Percentiles rank a stretch among this genome's conserved stretches.
phyloP scores from a whole-genome alignment of 106 monocot species.

The Dendrobium officinale region DNA sequence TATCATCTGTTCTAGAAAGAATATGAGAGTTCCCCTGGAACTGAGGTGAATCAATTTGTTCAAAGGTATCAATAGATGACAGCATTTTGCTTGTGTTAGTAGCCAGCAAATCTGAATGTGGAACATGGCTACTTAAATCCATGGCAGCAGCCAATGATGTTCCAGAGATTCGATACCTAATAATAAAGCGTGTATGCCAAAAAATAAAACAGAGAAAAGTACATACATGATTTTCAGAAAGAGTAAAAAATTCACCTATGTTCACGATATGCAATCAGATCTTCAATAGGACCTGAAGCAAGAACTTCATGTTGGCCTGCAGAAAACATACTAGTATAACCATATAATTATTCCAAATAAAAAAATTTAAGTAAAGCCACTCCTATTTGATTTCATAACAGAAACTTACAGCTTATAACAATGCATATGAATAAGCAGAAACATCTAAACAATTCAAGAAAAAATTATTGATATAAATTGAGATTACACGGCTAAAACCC shows the following conservation, averaged over 20 bases:
- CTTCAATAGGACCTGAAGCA: constrained; percentile 97
- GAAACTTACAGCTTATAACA: background rate
- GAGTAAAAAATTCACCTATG: constrained; percentile 57
- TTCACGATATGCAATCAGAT: constrained; percentile 93
- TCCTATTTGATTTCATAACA: background rate
- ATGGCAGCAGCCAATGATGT: constrained; percentile 87
- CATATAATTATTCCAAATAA: background rate
- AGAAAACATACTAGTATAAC: background rate
- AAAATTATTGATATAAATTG: background rate
- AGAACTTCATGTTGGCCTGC: constrained; percentile 98
- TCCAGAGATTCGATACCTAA: constrained; percentile 96
- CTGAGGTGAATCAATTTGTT: constrained; percentile 29
- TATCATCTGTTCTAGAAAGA: constrained; percentile 46
- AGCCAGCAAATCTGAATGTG: constrained; percentile 28
- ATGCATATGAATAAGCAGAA: background rate
- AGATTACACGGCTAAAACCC: background rate
- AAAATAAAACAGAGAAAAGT: constrained; percentile 7
- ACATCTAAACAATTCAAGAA: background rate
- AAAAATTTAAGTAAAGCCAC: background rate
- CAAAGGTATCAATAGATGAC: constrained; percentile 21
- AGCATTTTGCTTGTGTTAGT: constrained; percentile 25
- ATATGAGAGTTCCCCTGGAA: constrained; percentile 43
- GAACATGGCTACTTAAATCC: constrained; percentile 52
- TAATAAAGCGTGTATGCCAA: constrained; percentile 1
- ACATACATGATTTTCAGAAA: background rate